A percentile compares a stretch with the other conserved stretches of the same genome.
These are phyloP conservation scores for Cymbomonas tetramitiformis DNA, from an alignment of 139 green algal genomes.

Conservation along the genomic window DNA sequence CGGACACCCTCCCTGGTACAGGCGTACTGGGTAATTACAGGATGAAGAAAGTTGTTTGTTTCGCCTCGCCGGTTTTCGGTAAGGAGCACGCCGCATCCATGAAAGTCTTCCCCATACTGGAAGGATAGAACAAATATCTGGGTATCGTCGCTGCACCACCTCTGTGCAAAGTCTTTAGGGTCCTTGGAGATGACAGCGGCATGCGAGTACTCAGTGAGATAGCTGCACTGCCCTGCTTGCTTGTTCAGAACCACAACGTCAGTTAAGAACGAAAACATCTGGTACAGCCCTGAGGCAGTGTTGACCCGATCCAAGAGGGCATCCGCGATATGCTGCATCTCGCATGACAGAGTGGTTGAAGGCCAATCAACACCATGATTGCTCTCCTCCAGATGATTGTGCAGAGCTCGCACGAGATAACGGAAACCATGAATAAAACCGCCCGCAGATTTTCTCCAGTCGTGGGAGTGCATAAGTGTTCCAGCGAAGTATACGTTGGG, in stretches of 20 bases:
- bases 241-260: neutral
- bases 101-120: neutral
- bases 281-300: neutral
- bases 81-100: neutral
- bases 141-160: neutral
- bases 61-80: neutral
- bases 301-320: neutral
- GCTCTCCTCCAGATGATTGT: neutral
- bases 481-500: neutral
- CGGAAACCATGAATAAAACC: conserved; percentile 1
- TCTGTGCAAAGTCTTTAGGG: neutral
- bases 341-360: neutral
- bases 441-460: neutral
- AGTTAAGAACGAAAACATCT: neutral
- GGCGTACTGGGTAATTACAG: neutral
- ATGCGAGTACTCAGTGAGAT: neutral
- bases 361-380: neutral
- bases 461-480: neutral
- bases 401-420: neutral
- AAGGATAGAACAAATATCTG: neutral
- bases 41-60: neutral
- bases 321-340: neutral
- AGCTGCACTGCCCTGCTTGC: neutral
- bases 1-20: neutral
- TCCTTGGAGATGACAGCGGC: neutral